Evolutionary conservation across 345 rosid species (phyloP).

Genomic region (Orychophragmus violaceus): DNA sequence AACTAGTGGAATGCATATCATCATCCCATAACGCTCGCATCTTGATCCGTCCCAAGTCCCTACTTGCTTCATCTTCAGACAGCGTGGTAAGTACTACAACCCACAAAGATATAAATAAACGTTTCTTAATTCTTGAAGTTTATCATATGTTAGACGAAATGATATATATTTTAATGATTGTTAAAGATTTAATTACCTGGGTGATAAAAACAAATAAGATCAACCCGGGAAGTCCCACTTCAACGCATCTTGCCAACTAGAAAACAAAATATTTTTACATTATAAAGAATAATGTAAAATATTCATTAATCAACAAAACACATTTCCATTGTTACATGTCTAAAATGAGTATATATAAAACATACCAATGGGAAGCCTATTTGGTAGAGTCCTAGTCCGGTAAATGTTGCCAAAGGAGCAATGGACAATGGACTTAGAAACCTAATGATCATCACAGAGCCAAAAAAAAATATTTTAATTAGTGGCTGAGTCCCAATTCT

Average conservation of each 20-base stretch:
- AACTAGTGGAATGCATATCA: conserved; percentile 36
- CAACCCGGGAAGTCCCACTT: conserved; percentile 64
- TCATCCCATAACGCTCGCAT: conserved; percentile 49
- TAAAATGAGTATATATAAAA: neutral
- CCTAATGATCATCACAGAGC: conserved; percentile 33
- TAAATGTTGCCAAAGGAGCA: conserved; percentile 50
- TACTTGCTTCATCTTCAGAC: conserved; percentile 23
- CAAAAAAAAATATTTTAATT: neutral
- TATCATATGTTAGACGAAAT: neutral
- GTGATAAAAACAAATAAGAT: conserved; percentile 45
- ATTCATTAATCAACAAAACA: neutral
- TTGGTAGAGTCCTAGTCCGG: conserved; percentile 67
- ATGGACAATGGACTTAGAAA: conserved; percentile 64
- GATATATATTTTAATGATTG: neutral
- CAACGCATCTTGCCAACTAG: conserved; percentile 59
- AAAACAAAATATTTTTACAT: neutral
- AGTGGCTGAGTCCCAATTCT: too few relatives aligned
- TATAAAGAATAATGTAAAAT: neutral
- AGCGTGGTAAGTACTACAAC: conserved; percentile 45
- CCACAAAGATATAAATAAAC: neutral
- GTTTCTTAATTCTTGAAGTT: neutral
- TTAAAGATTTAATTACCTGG: conserved; percentile 40
- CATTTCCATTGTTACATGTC: too few relatives aligned
- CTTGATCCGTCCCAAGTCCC: conserved; percentile 23
- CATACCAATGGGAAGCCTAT: conserved; percentile 67